phyloP scores from a whole-genome alignment of 139 green algal genomes.

The Asterochloris sp. region DNA sequence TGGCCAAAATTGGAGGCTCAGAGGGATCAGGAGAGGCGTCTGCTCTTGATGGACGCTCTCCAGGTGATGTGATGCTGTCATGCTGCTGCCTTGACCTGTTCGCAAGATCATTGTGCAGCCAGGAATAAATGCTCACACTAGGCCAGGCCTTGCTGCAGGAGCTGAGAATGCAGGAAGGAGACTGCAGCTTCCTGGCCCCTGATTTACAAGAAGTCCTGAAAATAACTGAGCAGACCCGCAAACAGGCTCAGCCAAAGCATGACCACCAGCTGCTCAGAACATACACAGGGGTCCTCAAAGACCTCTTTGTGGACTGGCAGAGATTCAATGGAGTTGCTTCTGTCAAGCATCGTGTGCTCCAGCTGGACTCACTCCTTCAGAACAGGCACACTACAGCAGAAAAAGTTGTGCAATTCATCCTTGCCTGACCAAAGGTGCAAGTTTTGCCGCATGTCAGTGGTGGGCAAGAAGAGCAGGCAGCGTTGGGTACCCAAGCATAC shows the following conservation, averaged over 20 bases:
- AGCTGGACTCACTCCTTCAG: constrained; percentile 41
- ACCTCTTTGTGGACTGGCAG: constrained; percentile 52
- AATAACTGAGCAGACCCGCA: constrained; percentile 29
- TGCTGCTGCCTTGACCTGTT: background rate
- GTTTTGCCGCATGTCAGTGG: background rate
- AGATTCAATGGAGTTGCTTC: constrained; percentile 44
- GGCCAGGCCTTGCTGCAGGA: constrained; percentile 32
- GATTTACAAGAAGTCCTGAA: constrained; percentile 35
- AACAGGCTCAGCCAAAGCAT: constrained; percentile 37
- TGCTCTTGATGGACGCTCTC: constrained; percentile 54
- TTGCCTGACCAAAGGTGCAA: background rate
- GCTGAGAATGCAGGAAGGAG: constrained; percentile 57
- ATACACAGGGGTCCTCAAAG: constrained; percentile 45
- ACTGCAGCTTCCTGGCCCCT: constrained; percentile 30
- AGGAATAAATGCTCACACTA: background rate
- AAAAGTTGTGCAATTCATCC: constrained; percentile 45
- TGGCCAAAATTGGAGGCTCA: constrained; percentile 47
- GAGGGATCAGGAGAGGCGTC: constrained; percentile 31
- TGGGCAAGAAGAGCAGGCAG: too few relatives aligned
- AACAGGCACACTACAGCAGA: constrained; percentile 28
- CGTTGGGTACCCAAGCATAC: background rate
- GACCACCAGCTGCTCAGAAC: constrained; percentile 53
- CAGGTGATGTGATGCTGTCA: constrained; percentile 29
- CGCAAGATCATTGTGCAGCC: background rate
- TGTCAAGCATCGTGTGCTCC: constrained; percentile 34